phyloP scores from a whole-genome alignment of 2,329 filamentous ascomycete genomes.

The Claviceps maximensis region DNA sequence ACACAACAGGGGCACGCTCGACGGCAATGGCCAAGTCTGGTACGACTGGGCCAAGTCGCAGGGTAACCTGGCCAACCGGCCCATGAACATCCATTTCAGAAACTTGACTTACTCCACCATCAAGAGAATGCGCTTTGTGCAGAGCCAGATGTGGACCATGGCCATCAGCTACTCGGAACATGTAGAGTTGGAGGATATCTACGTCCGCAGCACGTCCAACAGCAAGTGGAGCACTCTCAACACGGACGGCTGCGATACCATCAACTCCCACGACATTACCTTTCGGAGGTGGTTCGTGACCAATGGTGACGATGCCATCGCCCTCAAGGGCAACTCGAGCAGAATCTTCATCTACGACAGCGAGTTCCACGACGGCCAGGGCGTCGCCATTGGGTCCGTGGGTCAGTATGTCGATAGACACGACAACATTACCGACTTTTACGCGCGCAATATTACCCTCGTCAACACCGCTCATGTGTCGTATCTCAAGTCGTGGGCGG shows the following conservation, averaged over 20 bases:
- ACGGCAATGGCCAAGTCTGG: constrained; percentile 49
- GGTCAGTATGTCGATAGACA: constrained; percentile 36
- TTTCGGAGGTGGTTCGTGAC: constrained; percentile 36
- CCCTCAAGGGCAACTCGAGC: constrained; percentile 41
- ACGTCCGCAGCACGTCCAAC: constrained; percentile 34
- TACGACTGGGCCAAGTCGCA: constrained; percentile 34
- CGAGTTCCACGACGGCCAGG: constrained; percentile 34
- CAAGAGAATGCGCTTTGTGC: constrained; percentile 34
- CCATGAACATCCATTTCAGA: constrained; percentile 35
- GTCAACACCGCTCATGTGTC: constrained; percentile 32
- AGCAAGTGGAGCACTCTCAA: constrained; percentile 21
- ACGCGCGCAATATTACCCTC: constrained; percentile 32
- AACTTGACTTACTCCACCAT: constrained; percentile 34
- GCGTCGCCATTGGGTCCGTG: constrained; percentile 44
- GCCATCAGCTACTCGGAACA: constrained; percentile 34
- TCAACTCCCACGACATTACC: constrained; percentile 37
- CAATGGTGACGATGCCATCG: constrained; percentile 41
- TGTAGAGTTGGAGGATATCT: constrained; percentile 35
- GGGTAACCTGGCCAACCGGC: constrained; percentile 34
- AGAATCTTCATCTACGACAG: constrained; percentile 38
- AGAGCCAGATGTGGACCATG: constrained; percentile 50
- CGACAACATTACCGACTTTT: constrained; percentile 37
- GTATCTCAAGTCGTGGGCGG: constrained; percentile 49
- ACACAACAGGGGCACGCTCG: constrained; percentile 36
- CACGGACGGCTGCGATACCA: constrained; percentile 35